Evolutionary conservation across 768 basidiomycete genomes (phyloP), one percentile per base, ranked within the genome.

Genomic region (Mrakia frigida): DNA sequence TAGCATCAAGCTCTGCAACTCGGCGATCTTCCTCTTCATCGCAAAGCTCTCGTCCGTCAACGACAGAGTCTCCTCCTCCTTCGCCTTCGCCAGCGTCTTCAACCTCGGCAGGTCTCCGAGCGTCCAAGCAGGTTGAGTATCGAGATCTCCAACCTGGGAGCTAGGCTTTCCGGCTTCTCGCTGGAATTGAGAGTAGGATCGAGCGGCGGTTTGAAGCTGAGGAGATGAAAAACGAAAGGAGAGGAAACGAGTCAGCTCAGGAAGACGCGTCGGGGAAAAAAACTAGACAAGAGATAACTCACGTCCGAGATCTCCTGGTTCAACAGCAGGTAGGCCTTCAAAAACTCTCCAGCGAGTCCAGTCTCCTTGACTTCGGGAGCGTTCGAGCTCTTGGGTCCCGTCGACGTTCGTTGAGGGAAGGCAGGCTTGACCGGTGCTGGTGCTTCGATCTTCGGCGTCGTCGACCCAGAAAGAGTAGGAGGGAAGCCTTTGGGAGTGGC

Each of bases 1-100:
- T 43, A 81, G 76, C 77, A 83, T 80, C 39, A 80, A 73, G 3
- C 81, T 78, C 69, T 83, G 81, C 52, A 84, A 70, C 74, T 82
- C 81, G 0, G 79, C 75, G 21, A 85, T 78, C 41, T 80, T 73
- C 21, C 74, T 77, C 35, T 79, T 78, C 46, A 83, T 75, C 52
- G 78, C 78, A 18, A 74, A 53, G 3, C 77, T 75, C 28, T 81
- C 60, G 1, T 72, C 79, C 65, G 50, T 73, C 23, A 70, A 31
- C 31, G 37, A 43, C 16, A 53, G 23, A 28, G 72, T 39, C 9
- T 74, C 72, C 53, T 46, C 43, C 71, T 73, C 76, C 71, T 73
- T 77, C n/a, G 31, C 60, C 37, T 65, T 73, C 5, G 65, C 65
- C 18, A 59, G 46, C 13, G 18, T 53, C 39, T 35, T 73, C 31